Evolutionary conservation across 805 yeast species (phyloP).

Genomic region (Maudiozyma serrabonitensis): DNA sequence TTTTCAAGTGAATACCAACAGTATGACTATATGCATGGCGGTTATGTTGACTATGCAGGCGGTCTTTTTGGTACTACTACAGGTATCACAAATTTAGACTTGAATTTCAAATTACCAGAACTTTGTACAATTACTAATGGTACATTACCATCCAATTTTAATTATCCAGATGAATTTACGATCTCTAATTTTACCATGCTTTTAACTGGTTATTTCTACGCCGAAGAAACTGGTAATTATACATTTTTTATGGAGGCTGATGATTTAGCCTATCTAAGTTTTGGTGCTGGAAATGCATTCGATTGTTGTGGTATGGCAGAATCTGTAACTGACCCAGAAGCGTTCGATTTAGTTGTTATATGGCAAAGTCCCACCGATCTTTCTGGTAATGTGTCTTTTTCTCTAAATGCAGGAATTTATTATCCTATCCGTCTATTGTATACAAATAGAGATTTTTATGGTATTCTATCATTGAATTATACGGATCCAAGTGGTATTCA

Average conservation of each 20-base stretch:
- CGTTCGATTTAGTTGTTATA: conserved; percentile 11
- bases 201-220: neutral
- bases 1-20: neutral
- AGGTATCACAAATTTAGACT: neutral
- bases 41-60: neutral
- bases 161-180: neutral
- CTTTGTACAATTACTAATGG: neutral
- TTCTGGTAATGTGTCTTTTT: neutral
- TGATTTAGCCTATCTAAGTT: conserved; percentile 1
- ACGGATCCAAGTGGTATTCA: neutral
- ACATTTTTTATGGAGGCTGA: neutral
- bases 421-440: neutral
- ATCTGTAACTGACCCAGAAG: conserved; percentile 5
- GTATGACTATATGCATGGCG: neutral
- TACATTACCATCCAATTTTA: neutral
- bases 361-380: conserved; percentile 9
- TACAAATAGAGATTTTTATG: neutral
- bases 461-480: conserved; percentile 3
- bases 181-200: neutral
- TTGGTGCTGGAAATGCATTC: neutral
- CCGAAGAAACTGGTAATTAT: neutral
- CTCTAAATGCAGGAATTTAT: neutral
- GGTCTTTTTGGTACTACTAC: neutral
- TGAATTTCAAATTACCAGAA: neutral
- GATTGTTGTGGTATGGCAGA: conserved; percentile 3